phyloP scores from a whole-genome alignment of 148 eudicot species.

The Rhododendron griersonianum region DNA sequence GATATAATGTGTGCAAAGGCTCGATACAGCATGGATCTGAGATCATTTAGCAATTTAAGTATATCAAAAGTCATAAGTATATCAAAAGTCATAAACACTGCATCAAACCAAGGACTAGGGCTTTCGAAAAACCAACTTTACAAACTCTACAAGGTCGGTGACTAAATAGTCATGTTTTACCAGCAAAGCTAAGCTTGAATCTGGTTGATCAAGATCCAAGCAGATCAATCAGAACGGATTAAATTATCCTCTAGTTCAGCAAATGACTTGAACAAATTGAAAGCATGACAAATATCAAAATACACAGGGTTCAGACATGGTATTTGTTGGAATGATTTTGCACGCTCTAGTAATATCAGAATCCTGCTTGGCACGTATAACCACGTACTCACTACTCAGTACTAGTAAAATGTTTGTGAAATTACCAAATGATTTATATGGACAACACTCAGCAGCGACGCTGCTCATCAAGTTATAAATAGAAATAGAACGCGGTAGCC shows the following conservation, averaged over 20 bases:
- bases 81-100: background rate
- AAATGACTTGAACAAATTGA: background rate
- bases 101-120: background rate
- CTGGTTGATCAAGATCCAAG: conserved; percentile 3
- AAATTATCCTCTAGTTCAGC: background rate
- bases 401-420: background rate
- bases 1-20: conserved; percentile 71
- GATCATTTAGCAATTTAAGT: conserved; percentile 11
- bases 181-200: background rate
- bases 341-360: background rate
- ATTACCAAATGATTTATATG: background rate
- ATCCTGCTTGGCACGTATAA: background rate
- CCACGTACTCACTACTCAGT: background rate
- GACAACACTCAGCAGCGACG: background rate
- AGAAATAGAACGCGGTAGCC: background rate
- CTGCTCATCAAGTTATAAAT: background rate
- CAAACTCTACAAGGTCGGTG: background rate
- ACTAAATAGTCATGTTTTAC: background rate
- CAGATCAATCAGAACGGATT: background rate
- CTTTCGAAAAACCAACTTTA: background rate
- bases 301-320: conserved; percentile 1
- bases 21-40: conserved; percentile 69
- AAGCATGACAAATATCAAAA: background rate
- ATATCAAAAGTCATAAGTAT: background rate
- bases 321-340: background rate